phyloP scores from a whole-genome alignment of 1,139 yeast genomes.

The Eremothecium sinecaudum region DNA sequence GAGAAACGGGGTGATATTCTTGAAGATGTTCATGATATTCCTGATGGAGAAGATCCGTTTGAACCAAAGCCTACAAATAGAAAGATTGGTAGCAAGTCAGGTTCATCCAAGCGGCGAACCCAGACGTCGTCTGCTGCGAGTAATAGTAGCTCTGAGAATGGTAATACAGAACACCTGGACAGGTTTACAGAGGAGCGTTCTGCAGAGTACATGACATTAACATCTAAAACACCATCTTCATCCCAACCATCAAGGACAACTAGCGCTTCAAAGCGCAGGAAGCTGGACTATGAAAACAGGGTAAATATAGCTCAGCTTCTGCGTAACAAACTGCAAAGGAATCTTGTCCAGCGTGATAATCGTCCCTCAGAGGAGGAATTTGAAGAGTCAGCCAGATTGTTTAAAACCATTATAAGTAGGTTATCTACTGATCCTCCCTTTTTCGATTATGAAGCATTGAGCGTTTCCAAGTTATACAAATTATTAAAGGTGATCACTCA shows the following conservation, averaged over 20 bases:
- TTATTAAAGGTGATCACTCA: slow-evolving; percentile 25
- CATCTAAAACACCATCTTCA: slow-evolving; percentile 4
- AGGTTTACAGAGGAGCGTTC: background rate
- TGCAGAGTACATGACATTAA: background rate
- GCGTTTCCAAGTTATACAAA: slow-evolving; percentile 27
- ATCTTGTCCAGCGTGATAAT: slow-evolving; percentile 25
- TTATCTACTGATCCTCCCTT: slow-evolving; percentile 22
- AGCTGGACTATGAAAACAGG: slow-evolving; percentile 22
- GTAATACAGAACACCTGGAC: background rate
- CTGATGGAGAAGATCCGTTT: slow-evolving; percentile 27
- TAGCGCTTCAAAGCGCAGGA: slow-evolving; percentile 12
- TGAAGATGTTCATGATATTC: slow-evolving; percentile 14
- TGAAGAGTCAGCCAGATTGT: slow-evolving; percentile 23
- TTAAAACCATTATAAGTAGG: slow-evolving; percentile 23
- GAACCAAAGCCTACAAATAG: slow-evolving; percentile 10
- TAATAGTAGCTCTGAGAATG: background rate
- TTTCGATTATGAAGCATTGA: slow-evolving; percentile 25
- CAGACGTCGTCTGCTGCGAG: background rate
- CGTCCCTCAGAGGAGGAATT: slow-evolving; percentile 23
- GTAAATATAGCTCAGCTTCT: slow-evolving; percentile 25
- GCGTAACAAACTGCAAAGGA: slow-evolving; percentile 27
- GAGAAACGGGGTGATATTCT: slow-evolving; percentile 23
- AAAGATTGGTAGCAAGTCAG: slow-evolving; percentile 6
- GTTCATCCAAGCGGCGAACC: slow-evolving; percentile 1
- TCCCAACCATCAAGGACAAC: slow-evolving; percentile 1